These are phyloP conservation scores for Alternaria alternata DNA, from an alignment of 2,329 filamentous ascomycete genomes.

Conservation along the genomic window DNA sequence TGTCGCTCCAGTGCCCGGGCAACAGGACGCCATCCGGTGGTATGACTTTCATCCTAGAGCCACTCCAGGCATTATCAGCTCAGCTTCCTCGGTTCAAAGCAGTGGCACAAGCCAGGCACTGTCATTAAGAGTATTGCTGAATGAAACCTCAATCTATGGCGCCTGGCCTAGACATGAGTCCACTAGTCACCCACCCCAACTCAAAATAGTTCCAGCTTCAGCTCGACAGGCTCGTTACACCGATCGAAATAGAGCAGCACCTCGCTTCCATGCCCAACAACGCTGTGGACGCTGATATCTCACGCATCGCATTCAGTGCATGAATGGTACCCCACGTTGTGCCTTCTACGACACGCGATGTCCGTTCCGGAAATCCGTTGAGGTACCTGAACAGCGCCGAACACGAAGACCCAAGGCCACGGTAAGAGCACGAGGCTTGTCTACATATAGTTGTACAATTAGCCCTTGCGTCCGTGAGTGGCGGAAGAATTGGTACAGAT, in stretches of 20 bases:
- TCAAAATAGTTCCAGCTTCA: constrained; percentile 3
- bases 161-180: background rate
- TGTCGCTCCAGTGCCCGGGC: background rate
- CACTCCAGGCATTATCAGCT: background rate
- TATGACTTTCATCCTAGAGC: background rate
- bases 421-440: constrained; percentile 9
- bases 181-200: background rate
- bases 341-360: constrained; percentile 11
- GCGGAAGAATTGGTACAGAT: constrained; percentile 15
- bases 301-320: constrained; percentile 9
- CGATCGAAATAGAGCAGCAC: background rate
- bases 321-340: constrained; percentile 12
- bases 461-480: constrained; percentile 14
- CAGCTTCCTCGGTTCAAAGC: background rate
- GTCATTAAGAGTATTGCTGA: background rate
- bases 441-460: constrained; percentile 9
- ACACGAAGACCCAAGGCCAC: constrained; percentile 17
- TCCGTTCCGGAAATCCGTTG: constrained; percentile 20
- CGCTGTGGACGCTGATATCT: constrained; percentile 1
- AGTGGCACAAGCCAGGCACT: background rate
- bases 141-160: background rate
- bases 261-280: constrained; percentile 2
- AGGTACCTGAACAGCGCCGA: constrained; percentile 13
- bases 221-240: constrained; percentile 1
- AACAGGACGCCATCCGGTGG: background rate